Conservation (phyloP, 352 stramenopile species). For the Elongisporangium prolatum region DNA sequence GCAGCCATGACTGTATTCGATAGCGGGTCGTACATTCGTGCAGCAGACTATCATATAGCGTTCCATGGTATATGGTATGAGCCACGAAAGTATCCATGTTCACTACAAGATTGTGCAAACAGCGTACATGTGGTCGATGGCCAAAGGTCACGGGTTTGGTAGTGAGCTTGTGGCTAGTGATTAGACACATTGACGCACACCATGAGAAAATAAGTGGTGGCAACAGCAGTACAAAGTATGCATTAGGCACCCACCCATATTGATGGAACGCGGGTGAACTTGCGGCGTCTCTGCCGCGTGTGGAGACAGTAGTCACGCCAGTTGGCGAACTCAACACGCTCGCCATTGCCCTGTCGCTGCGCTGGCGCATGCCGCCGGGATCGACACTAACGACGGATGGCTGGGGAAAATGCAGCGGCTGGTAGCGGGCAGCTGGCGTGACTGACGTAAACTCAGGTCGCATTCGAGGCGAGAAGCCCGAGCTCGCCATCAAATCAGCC, state of each 20-base stretch:
- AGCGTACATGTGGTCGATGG: slow-evolving; percentile 54
- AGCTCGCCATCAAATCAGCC: slow-evolving; percentile 55
- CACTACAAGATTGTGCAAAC: not conserved
- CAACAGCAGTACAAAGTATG: not conserved
- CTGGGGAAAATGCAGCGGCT: slow-evolving; percentile 27
- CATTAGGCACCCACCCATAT: slow-evolving; percentile 34
- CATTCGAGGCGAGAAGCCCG: slow-evolving; percentile 32
- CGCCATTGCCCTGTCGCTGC: not conserved
- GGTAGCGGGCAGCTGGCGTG: slow-evolving; percentile 32
- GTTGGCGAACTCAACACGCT: slow-evolving; percentile 1
- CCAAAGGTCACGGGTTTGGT: slow-evolving; percentile 61
- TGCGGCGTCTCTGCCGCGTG: slow-evolving; percentile 11
- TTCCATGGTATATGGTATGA: slow-evolving; percentile 1
- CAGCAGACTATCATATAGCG: slow-evolving; percentile 39
- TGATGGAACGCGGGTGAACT: slow-evolving; percentile 19
- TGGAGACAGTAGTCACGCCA: not conserved
- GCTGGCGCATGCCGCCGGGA: slow-evolving; percentile 27
- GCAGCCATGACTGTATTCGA: slow-evolving; percentile 25
- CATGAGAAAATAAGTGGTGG: not conserved
- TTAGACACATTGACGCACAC: not conserved
- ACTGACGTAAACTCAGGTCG: slow-evolving; percentile 49
- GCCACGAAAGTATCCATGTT: not conserved
- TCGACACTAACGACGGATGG: slow-evolving; percentile 56
- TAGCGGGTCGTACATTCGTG: slow-evolving; percentile 65
- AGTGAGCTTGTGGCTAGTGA: slow-evolving; percentile 12